Percentiles rank a stretch among this genome's conserved stretches.
Evolutionary conservation across 169 alveolate genomes (phyloP).

Genomic region (Cryptosporidium sp.): DNA sequence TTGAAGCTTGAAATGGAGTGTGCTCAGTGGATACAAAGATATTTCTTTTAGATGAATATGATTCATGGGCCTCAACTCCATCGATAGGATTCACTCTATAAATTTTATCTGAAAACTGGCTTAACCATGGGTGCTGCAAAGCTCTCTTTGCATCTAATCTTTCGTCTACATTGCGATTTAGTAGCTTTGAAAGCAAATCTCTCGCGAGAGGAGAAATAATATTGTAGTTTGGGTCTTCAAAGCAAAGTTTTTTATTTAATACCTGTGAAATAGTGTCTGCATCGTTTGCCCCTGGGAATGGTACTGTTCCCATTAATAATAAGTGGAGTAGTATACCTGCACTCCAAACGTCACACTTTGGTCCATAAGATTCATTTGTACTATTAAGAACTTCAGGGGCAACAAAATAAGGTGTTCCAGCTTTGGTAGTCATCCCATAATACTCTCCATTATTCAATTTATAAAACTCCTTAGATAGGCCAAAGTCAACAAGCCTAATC

Average conservation of each 20-base stretch:
- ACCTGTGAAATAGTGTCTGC: constrained; percentile 69
- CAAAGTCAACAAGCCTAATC: constrained; percentile 86
- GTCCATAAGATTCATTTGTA: constrained; percentile 77
- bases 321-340: constrained; percentile 82
- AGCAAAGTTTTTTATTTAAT: constrained; percentile 17
- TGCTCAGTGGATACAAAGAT: constrained; percentile 1
- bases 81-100: neutral
- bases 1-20: constrained; percentile 2
- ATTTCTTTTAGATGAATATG: neutral
- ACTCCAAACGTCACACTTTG: constrained; percentile 84
- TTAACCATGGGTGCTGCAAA: constrained; percentile 76
- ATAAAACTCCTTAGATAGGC: constrained; percentile 80
- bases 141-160: constrained; percentile 72
- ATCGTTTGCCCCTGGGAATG: constrained; percentile 80
- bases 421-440: constrained; percentile 76
- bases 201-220: constrained; percentile 72
- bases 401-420: constrained; percentile 84
- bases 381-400: constrained; percentile 85
- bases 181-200: constrained; percentile 77
- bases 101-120: constrained; percentile 12
- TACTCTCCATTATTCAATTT: constrained; percentile 77
- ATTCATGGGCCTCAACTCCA: neutral
- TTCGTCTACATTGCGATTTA: constrained; percentile 47
- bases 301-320: constrained; percentile 81
- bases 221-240: constrained; percentile 37